phyloP scores from a whole-genome alignment of 352 stramenopile genomes.

The Albugo laibachii region DNA sequence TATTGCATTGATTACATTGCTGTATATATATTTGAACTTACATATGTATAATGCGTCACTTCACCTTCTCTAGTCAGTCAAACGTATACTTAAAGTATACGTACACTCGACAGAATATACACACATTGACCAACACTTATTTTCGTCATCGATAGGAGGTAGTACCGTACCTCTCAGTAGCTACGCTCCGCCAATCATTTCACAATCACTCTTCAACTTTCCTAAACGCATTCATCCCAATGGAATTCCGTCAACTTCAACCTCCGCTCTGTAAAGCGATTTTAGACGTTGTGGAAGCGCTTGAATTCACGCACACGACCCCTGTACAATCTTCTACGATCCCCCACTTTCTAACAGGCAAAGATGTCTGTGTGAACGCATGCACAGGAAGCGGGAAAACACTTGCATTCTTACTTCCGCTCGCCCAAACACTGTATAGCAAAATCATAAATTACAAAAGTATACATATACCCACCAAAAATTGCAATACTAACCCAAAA shows the following conservation, averaged over 20 bases:
- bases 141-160: too few species aligned
- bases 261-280: constrained; percentile 55
- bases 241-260: constrained; percentile 71
- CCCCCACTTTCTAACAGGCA: constrained; percentile 86
- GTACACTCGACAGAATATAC: too few species aligned
- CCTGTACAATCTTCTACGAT: constrained; percentile 83
- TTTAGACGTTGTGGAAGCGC: constrained; percentile 37
- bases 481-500: constrained; percentile 24
- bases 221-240: constrained; percentile 3
- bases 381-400: constrained; percentile 91
- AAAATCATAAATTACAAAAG: constrained; percentile 29
- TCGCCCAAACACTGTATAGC: constrained; percentile 79
- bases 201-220: too few species aligned
- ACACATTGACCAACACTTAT: too few species aligned
- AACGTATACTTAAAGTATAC: too few species aligned
- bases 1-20: too few species aligned
- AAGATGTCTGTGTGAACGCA: constrained; percentile 89
- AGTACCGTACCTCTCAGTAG: too few species aligned
- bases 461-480: constrained; percentile 27
- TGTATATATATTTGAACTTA: too few species aligned
- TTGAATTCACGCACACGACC: constrained; percentile 82
- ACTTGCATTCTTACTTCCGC: constrained; percentile 87
- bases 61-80: too few species aligned
- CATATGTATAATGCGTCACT: too few species aligned
- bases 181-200: too few species aligned